Evolutionary conservation across 345 rosid species (phyloP).

Genomic region (Salix brachista): DNA sequence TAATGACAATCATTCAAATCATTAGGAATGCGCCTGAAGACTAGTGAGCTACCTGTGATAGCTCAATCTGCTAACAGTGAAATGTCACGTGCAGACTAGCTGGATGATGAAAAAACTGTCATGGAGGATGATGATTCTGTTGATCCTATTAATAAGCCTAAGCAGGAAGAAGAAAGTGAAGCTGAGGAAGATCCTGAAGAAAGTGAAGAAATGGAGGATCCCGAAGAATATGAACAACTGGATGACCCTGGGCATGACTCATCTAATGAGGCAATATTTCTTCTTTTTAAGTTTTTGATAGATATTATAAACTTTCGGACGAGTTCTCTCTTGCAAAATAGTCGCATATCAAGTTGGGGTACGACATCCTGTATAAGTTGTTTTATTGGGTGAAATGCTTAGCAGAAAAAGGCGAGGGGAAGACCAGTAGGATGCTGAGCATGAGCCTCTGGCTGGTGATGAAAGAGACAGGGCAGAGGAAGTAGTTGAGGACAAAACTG

Average conservation of each 20-base stretch:
- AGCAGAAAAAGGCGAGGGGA: constrained; percentile 42
- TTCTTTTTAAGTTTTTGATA: background rate
- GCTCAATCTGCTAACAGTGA: constrained; percentile 33
- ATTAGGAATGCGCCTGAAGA: constrained; percentile 52
- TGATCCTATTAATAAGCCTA: constrained; percentile 38
- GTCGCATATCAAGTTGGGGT: background rate
- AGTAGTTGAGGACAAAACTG: constrained; percentile 29
- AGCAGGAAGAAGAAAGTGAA: constrained; percentile 33
- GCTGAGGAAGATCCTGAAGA: constrained; percentile 70
- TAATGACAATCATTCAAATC: constrained; percentile 28
- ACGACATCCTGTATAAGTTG: background rate
- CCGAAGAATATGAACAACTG: constrained; percentile 52
- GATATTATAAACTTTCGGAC: background rate
- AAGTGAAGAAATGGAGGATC: constrained; percentile 29
- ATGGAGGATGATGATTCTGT: constrained; percentile 25
- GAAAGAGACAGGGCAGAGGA: constrained; percentile 31
- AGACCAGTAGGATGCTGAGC: constrained; percentile 34
- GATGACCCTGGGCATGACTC: constrained; percentile 44
- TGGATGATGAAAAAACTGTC: constrained; percentile 13
- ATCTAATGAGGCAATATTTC: constrained; percentile 47
- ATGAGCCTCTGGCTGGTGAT: constrained; percentile 18
- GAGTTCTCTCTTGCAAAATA: background rate
- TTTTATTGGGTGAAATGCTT: background rate
- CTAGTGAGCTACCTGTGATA: constrained; percentile 39
- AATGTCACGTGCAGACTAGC: constrained; percentile 19